A percentile compares a stretch with the other conserved stretches of the same genome.
Evolutionary conservation across 2,329 filamentous ascomycete species (phyloP).

Genomic region (Colletotrichum limetticola): DNA sequence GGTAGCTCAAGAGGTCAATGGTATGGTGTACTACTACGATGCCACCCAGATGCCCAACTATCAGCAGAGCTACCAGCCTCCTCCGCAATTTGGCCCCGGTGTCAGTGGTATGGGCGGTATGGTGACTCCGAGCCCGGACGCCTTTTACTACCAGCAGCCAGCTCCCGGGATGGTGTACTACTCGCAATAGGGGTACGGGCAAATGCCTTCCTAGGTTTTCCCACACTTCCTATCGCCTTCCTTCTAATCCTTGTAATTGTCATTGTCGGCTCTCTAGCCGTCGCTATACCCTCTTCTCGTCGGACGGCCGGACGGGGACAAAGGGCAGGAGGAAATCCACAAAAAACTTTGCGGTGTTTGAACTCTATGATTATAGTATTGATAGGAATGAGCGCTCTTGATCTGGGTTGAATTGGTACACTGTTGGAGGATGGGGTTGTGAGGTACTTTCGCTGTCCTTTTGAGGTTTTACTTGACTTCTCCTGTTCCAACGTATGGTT

Average conservation of each 20-base stretch:
- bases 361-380: slow-evolving; percentile 30
- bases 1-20: slow-evolving; percentile 89
- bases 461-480: slow-evolving; percentile 1
- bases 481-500: slow-evolving; percentile 10
- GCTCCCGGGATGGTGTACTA: slow-evolving; percentile 70
- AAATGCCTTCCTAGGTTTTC: slow-evolving; percentile 15
- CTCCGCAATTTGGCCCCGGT: slow-evolving; percentile 47
- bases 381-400: slow-evolving; percentile 27
- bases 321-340: slow-evolving; percentile 30
- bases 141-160: slow-evolving; percentile 76
- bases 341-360: slow-evolving; percentile 26
- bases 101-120: slow-evolving; percentile 81
- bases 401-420: slow-evolving; percentile 17
- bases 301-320: slow-evolving; percentile 30
- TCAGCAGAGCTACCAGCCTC: slow-evolving; percentile 59
- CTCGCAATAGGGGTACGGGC: slow-evolving; percentile 59
- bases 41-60: slow-evolving; percentile 72
- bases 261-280: slow-evolving; percentile 32
- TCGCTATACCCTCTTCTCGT: slow-evolving; percentile 30
- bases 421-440: slow-evolving; percentile 2
- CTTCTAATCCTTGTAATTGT: slow-evolving; percentile 46
- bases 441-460: neutral
- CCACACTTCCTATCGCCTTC: slow-evolving; percentile 34
- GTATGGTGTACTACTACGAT: slow-evolving; percentile 96
- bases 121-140: slow-evolving; percentile 75